Percentiles rank a stretch among this genome's conserved stretches.
These are phyloP conservation scores for Limtongia smithiae DNA, from an alignment of 805 yeast genomes.

Conservation along the genomic window DNA sequence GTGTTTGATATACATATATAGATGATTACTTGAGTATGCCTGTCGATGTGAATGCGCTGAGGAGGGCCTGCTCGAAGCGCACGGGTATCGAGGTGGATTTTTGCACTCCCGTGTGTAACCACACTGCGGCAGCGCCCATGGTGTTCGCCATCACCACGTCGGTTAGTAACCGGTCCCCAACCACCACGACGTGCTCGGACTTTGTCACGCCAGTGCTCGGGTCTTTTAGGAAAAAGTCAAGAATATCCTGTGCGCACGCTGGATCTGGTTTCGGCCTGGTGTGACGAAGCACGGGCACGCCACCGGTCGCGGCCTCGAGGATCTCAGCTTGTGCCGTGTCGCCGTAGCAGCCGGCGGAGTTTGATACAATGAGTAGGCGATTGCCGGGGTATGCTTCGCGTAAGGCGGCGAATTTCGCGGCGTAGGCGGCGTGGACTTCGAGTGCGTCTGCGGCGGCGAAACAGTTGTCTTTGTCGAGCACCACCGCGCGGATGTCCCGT, in stretches of 20 bases:
- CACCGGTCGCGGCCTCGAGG: slow-evolving; percentile 29
- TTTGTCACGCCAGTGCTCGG: slow-evolving; percentile 44
- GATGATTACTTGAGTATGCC: neutral
- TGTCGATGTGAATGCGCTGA: neutral
- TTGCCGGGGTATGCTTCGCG: slow-evolving; percentile 55
- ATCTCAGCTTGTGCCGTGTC: neutral
- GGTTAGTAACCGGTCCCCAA: slow-evolving; percentile 89
- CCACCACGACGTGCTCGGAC: slow-evolving; percentile 69
- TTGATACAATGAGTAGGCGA: slow-evolving; percentile 72
- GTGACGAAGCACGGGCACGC: slow-evolving; percentile 38
- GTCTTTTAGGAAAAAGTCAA: slow-evolving; percentile 49
- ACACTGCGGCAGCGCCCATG: slow-evolving; percentile 83
- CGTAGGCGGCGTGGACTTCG: slow-evolving; percentile 72
- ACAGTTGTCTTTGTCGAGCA: slow-evolving; percentile 93
- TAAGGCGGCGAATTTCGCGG: slow-evolving; percentile 2
- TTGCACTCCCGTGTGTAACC: slow-evolving; percentile 78
- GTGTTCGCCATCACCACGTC: slow-evolving; percentile 91
- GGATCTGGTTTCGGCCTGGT: slow-evolving; percentile 36
- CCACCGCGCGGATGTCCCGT: slow-evolving; percentile 29
- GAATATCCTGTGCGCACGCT: slow-evolving; percentile 53
- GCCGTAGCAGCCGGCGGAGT: slow-evolving; percentile 67
- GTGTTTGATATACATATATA: too few species aligned
- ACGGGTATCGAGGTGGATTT: slow-evolving; percentile 51
- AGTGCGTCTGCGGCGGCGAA: slow-evolving; percentile 81
- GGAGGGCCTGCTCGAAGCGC: slow-evolving; percentile 47